A percentile compares a stretch with the other conserved stretches of the same genome.
phyloP scores from a whole-genome alignment of 139 green algal genomes.

The Haematococcus sp. region DNA sequence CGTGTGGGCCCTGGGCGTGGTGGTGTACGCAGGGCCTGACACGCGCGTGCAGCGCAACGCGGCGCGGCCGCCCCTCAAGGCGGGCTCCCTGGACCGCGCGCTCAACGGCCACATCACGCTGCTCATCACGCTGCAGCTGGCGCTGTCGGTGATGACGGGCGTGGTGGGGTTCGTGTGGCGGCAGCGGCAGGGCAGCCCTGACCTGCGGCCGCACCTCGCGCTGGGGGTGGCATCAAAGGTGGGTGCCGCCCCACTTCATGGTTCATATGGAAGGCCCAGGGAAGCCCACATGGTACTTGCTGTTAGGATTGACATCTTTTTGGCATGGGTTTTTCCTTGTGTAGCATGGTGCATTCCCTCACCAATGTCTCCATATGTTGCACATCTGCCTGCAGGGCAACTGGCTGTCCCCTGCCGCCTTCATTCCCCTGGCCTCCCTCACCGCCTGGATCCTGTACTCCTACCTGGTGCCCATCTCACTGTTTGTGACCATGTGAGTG shows the following conservation, averaged over 20 bases:
- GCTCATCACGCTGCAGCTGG: slow-evolving; percentile 58
- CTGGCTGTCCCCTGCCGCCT: slow-evolving; percentile 6
- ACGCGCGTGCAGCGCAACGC: slow-evolving; percentile 64
- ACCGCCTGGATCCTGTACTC: slow-evolving; percentile 33
- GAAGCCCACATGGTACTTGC: too few species aligned
- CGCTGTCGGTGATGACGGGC: not conserved
- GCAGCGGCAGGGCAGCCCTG: too few species aligned
- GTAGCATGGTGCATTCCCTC: too few species aligned
- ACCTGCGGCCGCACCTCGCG: too few species aligned
- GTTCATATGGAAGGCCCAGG: too few species aligned
- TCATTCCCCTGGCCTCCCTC: slow-evolving; percentile 17
- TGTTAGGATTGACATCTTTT: too few species aligned
- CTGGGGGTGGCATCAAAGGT: too few species aligned
- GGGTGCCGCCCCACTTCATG: not conserved
- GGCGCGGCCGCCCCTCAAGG: slow-evolving; percentile 43
- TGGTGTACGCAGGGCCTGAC: slow-evolving; percentile 64
- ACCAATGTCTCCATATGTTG: too few species aligned
- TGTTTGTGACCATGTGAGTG: slow-evolving; percentile 60
- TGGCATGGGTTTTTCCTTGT: too few species aligned
- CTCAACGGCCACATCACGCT: slow-evolving; percentile 67
- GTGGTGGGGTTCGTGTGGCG: too few species aligned
- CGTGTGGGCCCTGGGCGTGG: slow-evolving; percentile 43
- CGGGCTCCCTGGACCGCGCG: slow-evolving; percentile 58
- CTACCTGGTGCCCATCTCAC: slow-evolving; percentile 65
- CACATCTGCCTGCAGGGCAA: slow-evolving; percentile 7